A percentile compares a stretch with the other conserved stretches of the same genome.
These are phyloP conservation scores for Schizothecium vesticola DNA, from an alignment of 495 filamentous ascomycete genomes.

Conservation along the genomic window DNA sequence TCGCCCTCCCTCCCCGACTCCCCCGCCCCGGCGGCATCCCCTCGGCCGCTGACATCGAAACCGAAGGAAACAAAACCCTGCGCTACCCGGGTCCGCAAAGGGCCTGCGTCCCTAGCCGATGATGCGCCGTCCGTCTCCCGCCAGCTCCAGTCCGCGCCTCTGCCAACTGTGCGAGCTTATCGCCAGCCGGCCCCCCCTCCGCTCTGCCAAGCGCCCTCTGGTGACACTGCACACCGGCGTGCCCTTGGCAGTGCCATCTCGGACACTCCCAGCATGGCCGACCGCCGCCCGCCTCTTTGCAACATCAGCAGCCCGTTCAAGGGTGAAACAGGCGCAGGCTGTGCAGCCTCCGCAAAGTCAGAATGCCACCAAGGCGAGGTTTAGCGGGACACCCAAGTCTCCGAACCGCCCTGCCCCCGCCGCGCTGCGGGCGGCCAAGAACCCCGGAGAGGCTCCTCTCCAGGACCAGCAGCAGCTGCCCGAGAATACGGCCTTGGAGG, in stretches of 20 bases:
- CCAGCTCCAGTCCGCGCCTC: constrained; percentile 15
- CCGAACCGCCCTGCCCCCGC: background rate
- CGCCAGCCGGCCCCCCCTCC: constrained; percentile 12
- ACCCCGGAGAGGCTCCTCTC: background rate
- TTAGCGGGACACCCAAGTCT: constrained; percentile 6
- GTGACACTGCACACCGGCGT: constrained; percentile 17
- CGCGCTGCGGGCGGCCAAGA: background rate
- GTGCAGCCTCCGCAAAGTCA: background rate
- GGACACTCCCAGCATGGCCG: constrained; percentile 8
- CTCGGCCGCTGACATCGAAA: background rate
- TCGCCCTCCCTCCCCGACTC: background rate
- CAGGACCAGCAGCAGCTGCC: background rate
- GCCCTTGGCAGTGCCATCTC: constrained; percentile 16
- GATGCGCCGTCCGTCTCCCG: constrained; percentile 21
- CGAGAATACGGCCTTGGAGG: constrained; percentile 11
- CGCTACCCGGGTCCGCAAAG: background rate
- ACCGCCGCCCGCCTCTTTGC: constrained; percentile 20
- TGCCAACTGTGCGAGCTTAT: constrained; percentile 27
- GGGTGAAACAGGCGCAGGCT: constrained; percentile 18
- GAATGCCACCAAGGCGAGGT: constrained; percentile 11
- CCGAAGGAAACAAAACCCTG: background rate
- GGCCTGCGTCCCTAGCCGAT: constrained; percentile 6
- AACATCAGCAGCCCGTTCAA: constrained; percentile 18
- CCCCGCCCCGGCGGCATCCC: background rate
- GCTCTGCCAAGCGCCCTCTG: constrained; percentile 19